A percentile compares a stretch with the other conserved stretches of the same genome.
Conservation (phyloP, 331 rosid species). For the Saraca asoca region DNA sequence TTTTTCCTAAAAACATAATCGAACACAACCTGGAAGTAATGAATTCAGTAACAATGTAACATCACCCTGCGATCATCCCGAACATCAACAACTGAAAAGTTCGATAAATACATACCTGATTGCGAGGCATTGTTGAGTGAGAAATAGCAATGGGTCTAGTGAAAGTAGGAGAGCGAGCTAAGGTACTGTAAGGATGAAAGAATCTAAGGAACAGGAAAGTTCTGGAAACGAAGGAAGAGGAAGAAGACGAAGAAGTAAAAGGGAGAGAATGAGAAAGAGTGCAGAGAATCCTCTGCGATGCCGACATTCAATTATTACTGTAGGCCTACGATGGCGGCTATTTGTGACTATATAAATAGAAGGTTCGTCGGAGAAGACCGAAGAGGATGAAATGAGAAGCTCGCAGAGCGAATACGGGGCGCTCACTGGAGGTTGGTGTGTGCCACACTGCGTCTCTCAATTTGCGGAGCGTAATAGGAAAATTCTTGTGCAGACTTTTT, state of each 20-base stretch:
- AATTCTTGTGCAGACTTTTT: no score
- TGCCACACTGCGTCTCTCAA: neutral
- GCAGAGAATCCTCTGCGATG: slow-evolving; percentile 56
- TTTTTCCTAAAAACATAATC: no score
- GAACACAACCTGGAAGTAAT: no score
- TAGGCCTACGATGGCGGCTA: slow-evolving; percentile 7
- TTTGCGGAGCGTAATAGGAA: neutral
- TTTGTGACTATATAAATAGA: neutral
- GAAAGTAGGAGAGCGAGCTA: slow-evolving; percentile 34
- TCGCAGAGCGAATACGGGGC: slow-evolving; percentile 25
- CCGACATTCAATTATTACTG: slow-evolving; percentile 55
- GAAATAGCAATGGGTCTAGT: slow-evolving; percentile 18
- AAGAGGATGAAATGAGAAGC: slow-evolving; percentile 1
- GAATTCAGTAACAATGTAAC: no score
- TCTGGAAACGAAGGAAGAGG: slow-evolving; percentile 31
- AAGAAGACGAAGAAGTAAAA: slow-evolving; percentile 26
- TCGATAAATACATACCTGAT: slow-evolving; percentile 47
- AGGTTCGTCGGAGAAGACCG: neutral
- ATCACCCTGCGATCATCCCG: no score
- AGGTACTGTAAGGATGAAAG: slow-evolving; percentile 35
- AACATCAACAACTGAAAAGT: no score
- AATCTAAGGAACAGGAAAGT: no score
- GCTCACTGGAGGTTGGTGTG: slow-evolving; percentile 9
- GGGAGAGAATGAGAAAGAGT: slow-evolving; percentile 30
- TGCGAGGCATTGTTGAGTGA: slow-evolving; percentile 50